Evolutionary conservation across 345 rosid species (phyloP).

Genomic region (Bretschneidera sinensis): DNA sequence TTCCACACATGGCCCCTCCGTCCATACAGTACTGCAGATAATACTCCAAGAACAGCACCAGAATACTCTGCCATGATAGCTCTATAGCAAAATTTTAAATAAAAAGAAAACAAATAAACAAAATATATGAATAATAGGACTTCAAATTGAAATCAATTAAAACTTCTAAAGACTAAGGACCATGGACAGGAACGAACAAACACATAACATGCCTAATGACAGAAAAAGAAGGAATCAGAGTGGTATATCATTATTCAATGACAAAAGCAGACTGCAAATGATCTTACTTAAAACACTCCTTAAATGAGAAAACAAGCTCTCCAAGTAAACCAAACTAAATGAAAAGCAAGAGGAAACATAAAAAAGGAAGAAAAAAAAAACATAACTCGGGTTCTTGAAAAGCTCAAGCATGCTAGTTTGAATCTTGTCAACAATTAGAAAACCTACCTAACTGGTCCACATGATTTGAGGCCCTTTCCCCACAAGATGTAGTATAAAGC

Average conservation of each 20-base stretch:
- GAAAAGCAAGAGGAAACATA: too few species aligned
- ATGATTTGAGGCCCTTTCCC: conserved; percentile 87
- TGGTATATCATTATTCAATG: not conserved
- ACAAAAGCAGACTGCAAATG: not conserved
- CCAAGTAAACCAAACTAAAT: too few species aligned
- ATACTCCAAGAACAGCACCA: conserved; percentile 95
- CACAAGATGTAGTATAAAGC: conserved; percentile 89
- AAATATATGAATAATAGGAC: not conserved
- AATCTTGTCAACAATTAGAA: conserved; percentile 9
- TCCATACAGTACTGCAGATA: conserved; percentile 87
- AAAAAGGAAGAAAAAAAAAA: too few species aligned
- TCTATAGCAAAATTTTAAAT: conserved; percentile 32
- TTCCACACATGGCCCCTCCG: conserved; percentile 71
- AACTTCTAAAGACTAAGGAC: not conserved
- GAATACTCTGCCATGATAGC: conserved; percentile 94
- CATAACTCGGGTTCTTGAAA: not conserved
- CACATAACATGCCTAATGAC: not conserved
- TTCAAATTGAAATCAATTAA: not conserved
- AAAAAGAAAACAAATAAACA: not conserved
- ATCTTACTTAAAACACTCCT: too few species aligned
- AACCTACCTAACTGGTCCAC: conserved; percentile 90
- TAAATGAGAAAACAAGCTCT: too few species aligned
- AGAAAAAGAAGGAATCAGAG: too few species aligned
- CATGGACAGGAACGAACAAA: not conserved
- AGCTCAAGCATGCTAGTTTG: not conserved